A percentile compares a stretch with the other conserved stretches of the same genome.
Evolutionary conservation across 352 stramenopile species (phyloP).

Genomic region (Saprolegnia diclina): DNA sequence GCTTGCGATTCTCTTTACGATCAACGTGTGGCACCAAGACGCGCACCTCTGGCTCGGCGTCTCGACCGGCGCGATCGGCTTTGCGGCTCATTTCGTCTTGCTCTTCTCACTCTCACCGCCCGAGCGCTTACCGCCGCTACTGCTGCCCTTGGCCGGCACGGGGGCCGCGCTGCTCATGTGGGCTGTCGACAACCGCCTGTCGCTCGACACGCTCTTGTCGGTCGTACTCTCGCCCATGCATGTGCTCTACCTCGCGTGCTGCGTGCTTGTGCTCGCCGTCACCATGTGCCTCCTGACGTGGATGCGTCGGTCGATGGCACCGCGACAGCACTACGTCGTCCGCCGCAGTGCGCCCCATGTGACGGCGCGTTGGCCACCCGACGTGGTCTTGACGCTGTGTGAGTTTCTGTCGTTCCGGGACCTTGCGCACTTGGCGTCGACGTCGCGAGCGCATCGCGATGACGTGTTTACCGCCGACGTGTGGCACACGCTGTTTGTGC

Average conservation of each 20-base stretch:
- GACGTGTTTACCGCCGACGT: not conserved
- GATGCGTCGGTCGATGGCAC: not conserved
- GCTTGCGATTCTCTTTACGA: constrained; percentile 41
- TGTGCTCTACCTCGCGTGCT: not conserved
- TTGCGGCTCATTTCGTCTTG: constrained; percentile 40
- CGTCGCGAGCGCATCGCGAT: not conserved
- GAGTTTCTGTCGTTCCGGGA: not conserved
- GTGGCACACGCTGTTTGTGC: not conserved
- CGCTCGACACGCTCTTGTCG: not conserved
- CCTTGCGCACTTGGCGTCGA: not conserved
- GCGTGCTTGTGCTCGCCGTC: not conserved
- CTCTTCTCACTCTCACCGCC: constrained; percentile 31
- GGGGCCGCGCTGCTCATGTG: not conserved
- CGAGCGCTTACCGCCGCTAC: not conserved
- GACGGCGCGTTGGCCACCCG: not conserved
- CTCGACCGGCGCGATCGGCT: constrained; percentile 43
- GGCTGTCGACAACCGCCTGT: not conserved
- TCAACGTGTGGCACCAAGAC: constrained; percentile 40
- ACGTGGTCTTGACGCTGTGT: not conserved
- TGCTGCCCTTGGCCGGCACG: too few species aligned
- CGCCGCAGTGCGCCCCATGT: not conserved
- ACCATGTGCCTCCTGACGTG: not conserved
- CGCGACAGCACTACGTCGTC: not conserved
- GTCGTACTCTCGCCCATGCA: not conserved
- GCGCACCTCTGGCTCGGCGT: constrained; percentile 37